phyloP scores from a whole-genome alignment of 2,329 filamentous ascomycete species.

The Penicillium sp. region DNA sequence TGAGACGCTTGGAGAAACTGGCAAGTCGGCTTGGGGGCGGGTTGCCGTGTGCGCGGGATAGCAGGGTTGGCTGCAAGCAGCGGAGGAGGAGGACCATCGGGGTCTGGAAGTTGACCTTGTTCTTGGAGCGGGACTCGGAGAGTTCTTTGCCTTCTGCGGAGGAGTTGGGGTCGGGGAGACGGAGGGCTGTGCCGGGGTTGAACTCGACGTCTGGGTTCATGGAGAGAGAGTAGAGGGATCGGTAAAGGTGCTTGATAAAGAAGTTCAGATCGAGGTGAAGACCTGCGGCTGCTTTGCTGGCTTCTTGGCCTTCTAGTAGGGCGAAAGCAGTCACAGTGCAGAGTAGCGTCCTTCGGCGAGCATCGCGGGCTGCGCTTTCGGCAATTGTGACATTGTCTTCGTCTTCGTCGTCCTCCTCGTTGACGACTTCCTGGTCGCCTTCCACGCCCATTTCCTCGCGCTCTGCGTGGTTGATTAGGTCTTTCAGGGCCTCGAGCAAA shows the following conservation, averaged over 20 bases:
- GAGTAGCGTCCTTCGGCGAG: slow-evolving; percentile 82
- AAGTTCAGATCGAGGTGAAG: slow-evolving; percentile 90
- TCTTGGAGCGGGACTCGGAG: slow-evolving; percentile 47
- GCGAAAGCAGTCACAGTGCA: slow-evolving; percentile 96
- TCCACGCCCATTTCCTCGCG: slow-evolving; percentile 45
- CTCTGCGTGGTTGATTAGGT: slow-evolving; percentile 77
- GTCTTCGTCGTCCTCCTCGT: slow-evolving; percentile 33
- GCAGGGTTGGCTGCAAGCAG: slow-evolving; percentile 76
- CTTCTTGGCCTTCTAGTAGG: slow-evolving; percentile 92
- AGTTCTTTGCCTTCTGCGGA: slow-evolving; percentile 41
- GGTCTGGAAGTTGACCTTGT: slow-evolving; percentile 90
- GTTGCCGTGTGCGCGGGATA: slow-evolving; percentile 72
- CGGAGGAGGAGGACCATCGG: slow-evolving; percentile 89
- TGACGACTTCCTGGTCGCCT: slow-evolving; percentile 45
- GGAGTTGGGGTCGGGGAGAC: slow-evolving; percentile 65
- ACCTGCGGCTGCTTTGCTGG: slow-evolving; percentile 74
- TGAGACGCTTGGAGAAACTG: slow-evolving; percentile 88
- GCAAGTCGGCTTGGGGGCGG: slow-evolving; percentile 82
- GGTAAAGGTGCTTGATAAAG: slow-evolving; percentile 93
- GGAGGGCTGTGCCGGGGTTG: slow-evolving; percentile 67
- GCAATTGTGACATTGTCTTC: slow-evolving; percentile 49
- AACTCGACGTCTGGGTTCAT: slow-evolving; percentile 85
- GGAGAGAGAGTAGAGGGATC: slow-evolving; percentile 73
- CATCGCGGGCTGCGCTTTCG: slow-evolving; percentile 63
- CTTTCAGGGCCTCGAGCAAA: slow-evolving; percentile 90